phyloP scores from a whole-genome alignment of 2,329 filamentous ascomycete genomes.

The Xylaria sp. region DNA sequence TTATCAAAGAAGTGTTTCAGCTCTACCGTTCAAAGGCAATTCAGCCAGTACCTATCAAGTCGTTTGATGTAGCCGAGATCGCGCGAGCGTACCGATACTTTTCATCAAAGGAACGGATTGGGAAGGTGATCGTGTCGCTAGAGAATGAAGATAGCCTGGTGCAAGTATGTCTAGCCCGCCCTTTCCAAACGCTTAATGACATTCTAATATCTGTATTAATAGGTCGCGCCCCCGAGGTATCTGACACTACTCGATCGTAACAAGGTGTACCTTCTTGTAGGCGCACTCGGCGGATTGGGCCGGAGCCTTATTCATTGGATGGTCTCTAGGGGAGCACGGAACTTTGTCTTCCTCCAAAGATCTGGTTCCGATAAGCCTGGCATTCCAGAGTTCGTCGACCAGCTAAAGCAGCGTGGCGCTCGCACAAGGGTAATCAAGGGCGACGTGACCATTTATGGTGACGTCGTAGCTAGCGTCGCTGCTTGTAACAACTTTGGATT shows the following conservation, averaged over 20 bases:
- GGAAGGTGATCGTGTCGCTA: conserved; percentile 41
- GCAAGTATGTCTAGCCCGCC: neutral
- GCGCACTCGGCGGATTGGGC: conserved; percentile 50
- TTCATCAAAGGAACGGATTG: conserved; percentile 36
- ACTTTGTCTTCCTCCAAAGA: conserved; percentile 50
- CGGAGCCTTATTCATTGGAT: conserved; percentile 51
- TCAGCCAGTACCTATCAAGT: conserved; percentile 18
- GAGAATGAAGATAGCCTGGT: conserved; percentile 17
- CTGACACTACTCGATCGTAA: conserved; percentile 23
- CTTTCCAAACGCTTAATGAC: no score
- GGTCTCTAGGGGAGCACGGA: conserved; percentile 46
- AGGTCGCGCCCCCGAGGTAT: conserved; percentile 27
- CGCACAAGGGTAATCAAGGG: conserved; percentile 42
- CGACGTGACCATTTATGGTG: conserved; percentile 36
- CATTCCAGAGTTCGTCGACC: conserved; percentile 39
- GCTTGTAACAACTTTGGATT: conserved; percentile 26
- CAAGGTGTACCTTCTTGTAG: conserved; percentile 41
- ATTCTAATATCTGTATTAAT: neutral
- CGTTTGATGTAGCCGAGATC: conserved; percentile 34
- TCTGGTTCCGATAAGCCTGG: conserved; percentile 44
- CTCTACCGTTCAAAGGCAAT: conserved; percentile 35
- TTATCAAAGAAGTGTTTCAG: neutral
- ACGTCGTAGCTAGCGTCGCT: conserved; percentile 33
- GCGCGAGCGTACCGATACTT: conserved; percentile 37
- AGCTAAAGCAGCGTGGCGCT: conserved; percentile 41